Conservation (phyloP, 306 rosid genomes). For the Medicago arabica region DNA sequence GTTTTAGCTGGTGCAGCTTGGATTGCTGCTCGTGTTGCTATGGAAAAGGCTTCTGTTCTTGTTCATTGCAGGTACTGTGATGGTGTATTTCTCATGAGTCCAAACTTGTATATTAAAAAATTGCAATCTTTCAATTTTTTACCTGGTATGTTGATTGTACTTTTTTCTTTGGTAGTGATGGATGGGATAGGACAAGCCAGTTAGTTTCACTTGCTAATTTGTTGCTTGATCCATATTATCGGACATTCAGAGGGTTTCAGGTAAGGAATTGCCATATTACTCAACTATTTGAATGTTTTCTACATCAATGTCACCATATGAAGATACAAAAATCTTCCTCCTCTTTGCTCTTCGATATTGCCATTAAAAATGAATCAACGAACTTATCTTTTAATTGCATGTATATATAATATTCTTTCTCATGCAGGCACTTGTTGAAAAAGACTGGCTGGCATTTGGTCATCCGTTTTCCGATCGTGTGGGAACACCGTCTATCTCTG, state of each 20-base stretch:
- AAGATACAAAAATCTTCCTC: constrained; percentile 5
- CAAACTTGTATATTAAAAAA: not conserved
- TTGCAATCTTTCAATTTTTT: constrained; percentile 8
- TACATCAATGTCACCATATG: constrained; percentile 8
- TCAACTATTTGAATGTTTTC: constrained; percentile 35
- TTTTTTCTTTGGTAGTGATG: constrained; percentile 68
- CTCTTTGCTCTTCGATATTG: constrained; percentile 18
- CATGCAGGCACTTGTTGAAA: constrained; percentile 87
- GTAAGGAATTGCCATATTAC: constrained; percentile 49
- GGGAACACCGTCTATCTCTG: constrained; percentile 69
- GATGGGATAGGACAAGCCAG: constrained; percentile 99
- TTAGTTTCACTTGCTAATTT: constrained; percentile 88
- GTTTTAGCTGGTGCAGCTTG: constrained; percentile 97
- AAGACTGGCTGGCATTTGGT: constrained; percentile 99
- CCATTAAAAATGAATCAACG: constrained; percentile 10
- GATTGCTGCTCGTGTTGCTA: constrained; percentile 94
- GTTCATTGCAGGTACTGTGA: constrained; percentile 92
- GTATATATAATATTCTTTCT: constrained; percentile 33
- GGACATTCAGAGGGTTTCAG: constrained; percentile 94
- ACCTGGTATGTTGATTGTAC: not conserved
- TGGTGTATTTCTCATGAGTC: constrained; percentile 27
- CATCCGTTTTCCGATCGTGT: constrained; percentile 92
- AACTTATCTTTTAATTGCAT: constrained; percentile 35
- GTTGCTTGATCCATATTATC: constrained; percentile 95
- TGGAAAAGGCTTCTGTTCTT: constrained; percentile 93